Evolutionary conservation across 1,284 basidiomycete species (phyloP), one percentile per base, ranked within the genome.

Genomic region (Kwoniella shivajii): DNA sequence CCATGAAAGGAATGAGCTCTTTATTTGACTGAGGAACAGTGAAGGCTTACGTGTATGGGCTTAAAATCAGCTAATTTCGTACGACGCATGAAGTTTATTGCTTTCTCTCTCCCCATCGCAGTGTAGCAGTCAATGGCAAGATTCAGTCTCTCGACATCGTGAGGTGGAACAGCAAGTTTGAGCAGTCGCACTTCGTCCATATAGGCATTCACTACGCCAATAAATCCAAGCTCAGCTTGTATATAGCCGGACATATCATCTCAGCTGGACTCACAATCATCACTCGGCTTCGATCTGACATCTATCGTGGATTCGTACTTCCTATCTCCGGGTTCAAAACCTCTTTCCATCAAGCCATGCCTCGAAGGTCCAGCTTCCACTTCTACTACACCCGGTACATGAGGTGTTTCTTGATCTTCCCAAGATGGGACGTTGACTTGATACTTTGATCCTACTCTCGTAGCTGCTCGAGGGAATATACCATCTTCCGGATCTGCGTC

Each of bases 391-490:
- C 47, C 55, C 1, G 58, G 46, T 22, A 61, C 52, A 20, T 62
- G 63, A 24, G 55, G 50, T 20, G 50, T 68, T 44, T 67, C 62
- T 49, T 77, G 73, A 46, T 77, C 74, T 53, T 76, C 73, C 73
- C 75, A 77, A 0, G 71, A 57, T 5, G 71, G 68, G 13, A 78
- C 74, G 42, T 67, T 81, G 7, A 86, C 88, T 73, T 97, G 94
- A 73, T 85, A 97, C 71, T 90, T 93, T 48, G 86, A 83, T 4
- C 93, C 93, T 24, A 91, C 82, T 16, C 94, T 86, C 14, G 90
- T 93, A 2, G 90, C 89, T 6, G 90, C 86, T 46, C 91, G 87
- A 55, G 93, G 92, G 76, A 93, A 97, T 73, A 96, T 95, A 54
- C 91, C 85, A 80, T 97, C 94, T 75, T 97, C 90, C 34, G 90